Evolutionary conservation across 2,329 filamentous ascomycete species (phyloP), one percentile per base, ranked within the genome.

Genomic region (Colletotrichum costaricense): DNA sequence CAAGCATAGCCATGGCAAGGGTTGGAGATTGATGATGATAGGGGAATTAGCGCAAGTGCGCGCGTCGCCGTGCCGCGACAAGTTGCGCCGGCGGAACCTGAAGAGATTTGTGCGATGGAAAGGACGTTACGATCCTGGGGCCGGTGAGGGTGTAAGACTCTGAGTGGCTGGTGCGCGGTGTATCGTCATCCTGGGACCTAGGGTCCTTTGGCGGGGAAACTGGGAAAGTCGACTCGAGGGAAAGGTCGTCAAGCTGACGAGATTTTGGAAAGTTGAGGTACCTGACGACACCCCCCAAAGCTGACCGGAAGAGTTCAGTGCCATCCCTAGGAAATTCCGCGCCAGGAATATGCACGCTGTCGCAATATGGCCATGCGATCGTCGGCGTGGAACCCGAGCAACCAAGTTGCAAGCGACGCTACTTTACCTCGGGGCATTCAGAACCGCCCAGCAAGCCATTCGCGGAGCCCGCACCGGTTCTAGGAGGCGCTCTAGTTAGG

Each of bases 301-400:
- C 22, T n/a, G 30, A 38, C n/a, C 26, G 55, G 55, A 49, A 69
- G 59, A 68, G 66, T 67, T 62, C 55, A 60, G 54, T 42, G 62
- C 60, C 26, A 11, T 57, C 49, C 35, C 46, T 30, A 65, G 19
- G 63, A 64, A 52, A 49, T 49, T 28, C 42, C 55, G 54, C 30
- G 66, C 65, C 59, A 73, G 70, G 67, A 69, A 65, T 69, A 73
- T 73, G 70, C 70, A 69, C 22, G 70, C 56, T 70, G 67, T 73
- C 67, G 70, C 70, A 73, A 65, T 70, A 70, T 65, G 49, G 30
- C 42, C 55, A 49, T 58, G 56, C 67, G 70, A 73, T 73, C 70
- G 67, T 69, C 60, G 67, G 70, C 70, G 46, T 65, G 60, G 60
- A 62, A 73, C 60, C 60, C 67, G 46, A 60, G 60, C 55, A 57